Base-by-base conservation (phyloP, 441 rosid genomes). In the Biscutella laevigata region DNA sequence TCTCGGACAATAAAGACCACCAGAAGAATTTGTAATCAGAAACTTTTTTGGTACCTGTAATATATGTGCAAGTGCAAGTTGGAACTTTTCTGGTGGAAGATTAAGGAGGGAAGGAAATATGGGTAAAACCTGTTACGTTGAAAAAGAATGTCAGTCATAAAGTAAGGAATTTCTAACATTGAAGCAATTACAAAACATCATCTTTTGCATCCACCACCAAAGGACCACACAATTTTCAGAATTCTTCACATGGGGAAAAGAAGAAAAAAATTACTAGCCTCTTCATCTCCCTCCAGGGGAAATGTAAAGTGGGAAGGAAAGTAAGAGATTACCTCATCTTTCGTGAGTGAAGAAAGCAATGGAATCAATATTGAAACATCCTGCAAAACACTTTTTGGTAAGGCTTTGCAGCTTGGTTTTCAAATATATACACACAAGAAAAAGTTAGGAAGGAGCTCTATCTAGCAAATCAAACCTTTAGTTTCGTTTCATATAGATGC, bases 331-430 rank as follows among this genome's bases (percentile, higher is more conserved):
- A 94, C 99, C 99, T 90, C 99, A 17, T 76, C 75, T 76, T 90
- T 94, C 34, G 99, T 77, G 53, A 94, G 85, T 55, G 96, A 94
- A 68, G 96, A 80, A 66, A 94, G 75, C 82, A 94, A 80, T 48
- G 99, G 99, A 74, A 94, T 87, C 49, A 94, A 85, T 63, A 94
- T 82, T 24, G 92, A 80, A 66, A 85, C 97, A 73, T 94, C 99
- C 99, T 94, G 86, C 74, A 75, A 54, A 48, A 59, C 39, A 71
- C 40, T 22, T 9, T 46, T n/a, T 35, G 19, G 47, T 33, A 61
- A 55, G 57, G 43, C 50, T 49, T 40, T 61, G 27, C n/a, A 17
- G 60, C 14, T 46, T 34, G 41, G 26, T 49, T 41, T 59, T 42
- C 53, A 17, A 17, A 17, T 17, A 17, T 17, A 55, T 26, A 39